Evolutionary conservation across 768 basidiomycete genomes (phyloP).

Genomic region (Fomitopsis serialis): DNA sequence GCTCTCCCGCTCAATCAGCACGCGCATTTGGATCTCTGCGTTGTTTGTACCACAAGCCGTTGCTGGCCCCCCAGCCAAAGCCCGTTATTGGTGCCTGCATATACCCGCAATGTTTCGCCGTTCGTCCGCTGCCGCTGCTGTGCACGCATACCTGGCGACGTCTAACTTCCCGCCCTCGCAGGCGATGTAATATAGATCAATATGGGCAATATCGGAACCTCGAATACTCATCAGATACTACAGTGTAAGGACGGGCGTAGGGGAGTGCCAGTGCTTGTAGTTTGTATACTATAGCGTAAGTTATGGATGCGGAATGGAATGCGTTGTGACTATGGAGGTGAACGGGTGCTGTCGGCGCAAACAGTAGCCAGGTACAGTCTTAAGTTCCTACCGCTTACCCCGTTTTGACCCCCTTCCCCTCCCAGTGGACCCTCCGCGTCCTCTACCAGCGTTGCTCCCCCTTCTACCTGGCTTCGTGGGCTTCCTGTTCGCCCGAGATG

Average conservation of each 20-base stretch:
- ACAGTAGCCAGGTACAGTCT: too few relatives aligned
- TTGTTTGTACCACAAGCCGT: neutral
- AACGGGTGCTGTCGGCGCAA: too few relatives aligned
- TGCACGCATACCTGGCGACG: neutral
- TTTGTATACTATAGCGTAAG: neutral
- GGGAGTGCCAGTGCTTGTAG: neutral
- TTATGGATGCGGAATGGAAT: neutral
- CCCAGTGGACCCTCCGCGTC: conserved; percentile 23
- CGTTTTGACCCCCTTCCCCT: conserved; percentile 38
- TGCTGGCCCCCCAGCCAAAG: neutral
- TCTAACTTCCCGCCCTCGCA: neutral
- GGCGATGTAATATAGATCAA: conserved; percentile 1
- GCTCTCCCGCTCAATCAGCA: neutral
- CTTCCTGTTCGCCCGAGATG: conserved; percentile 21
- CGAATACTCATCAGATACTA: neutral
- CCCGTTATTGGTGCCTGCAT: neutral
- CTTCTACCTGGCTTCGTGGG: conserved; percentile 23
- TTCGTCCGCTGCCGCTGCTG: neutral
- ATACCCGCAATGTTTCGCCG: neutral
- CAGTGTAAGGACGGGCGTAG: neutral
- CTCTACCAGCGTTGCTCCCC: conserved; percentile 23
- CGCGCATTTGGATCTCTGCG: neutral
- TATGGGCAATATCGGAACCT: neutral
- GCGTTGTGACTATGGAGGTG: too few relatives aligned
- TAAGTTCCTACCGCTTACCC: conserved; percentile 35